Conservation (phyloP, 2,329 filamentous ascomycete genomes). For the Hypoxylon sp. region DNA sequence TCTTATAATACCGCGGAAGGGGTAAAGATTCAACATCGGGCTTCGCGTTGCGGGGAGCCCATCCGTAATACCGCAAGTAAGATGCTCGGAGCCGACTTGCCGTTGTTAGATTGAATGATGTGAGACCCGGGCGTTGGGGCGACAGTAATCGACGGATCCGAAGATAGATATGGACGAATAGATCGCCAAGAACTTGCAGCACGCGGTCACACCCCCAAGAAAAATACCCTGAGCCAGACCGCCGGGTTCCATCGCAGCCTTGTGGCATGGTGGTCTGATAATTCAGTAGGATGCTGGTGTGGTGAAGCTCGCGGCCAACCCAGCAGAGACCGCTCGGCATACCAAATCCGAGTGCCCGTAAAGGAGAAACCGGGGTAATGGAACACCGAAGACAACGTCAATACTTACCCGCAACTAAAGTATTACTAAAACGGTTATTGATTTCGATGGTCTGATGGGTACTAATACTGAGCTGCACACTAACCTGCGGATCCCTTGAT, state of each 20-base stretch:
- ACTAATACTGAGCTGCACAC: conserved; percentile 4
- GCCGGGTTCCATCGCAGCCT: conserved; percentile 32
- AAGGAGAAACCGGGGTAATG: conserved; percentile 24
- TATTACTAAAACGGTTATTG: conserved; percentile 7
- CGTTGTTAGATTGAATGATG: conserved; percentile 9
- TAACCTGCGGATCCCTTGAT: conserved; percentile 12
- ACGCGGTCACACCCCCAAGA: conserved; percentile 29
- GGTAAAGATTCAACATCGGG: conserved; percentile 8
- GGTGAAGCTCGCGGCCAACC: conserved; percentile 14
- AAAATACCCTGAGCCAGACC: conserved; percentile 32
- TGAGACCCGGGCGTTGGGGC: conserved; percentile 27
- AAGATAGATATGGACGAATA: conserved; percentile 29
- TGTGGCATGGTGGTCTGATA: conserved; percentile 35
- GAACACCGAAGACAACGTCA: conserved; percentile 30
- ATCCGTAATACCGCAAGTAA: conserved; percentile 2
- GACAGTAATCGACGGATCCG: conserved; percentile 8
- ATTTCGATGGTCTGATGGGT: conserved; percentile 17
- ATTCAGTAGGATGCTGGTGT: conserved; percentile 18
- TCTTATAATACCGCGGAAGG: conserved; percentile 29
- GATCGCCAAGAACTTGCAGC: conserved; percentile 24
- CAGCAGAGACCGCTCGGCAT: conserved; percentile 28
- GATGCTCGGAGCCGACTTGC: conserved; percentile 8
- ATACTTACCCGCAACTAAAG: conserved; percentile 10
- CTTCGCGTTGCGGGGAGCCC: conserved; percentile 6
- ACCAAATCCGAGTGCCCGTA: conserved; percentile 16